phyloP scores from a whole-genome alignment of 1,284 basidiomycete genomes.

The Tilletia indica region DNA sequence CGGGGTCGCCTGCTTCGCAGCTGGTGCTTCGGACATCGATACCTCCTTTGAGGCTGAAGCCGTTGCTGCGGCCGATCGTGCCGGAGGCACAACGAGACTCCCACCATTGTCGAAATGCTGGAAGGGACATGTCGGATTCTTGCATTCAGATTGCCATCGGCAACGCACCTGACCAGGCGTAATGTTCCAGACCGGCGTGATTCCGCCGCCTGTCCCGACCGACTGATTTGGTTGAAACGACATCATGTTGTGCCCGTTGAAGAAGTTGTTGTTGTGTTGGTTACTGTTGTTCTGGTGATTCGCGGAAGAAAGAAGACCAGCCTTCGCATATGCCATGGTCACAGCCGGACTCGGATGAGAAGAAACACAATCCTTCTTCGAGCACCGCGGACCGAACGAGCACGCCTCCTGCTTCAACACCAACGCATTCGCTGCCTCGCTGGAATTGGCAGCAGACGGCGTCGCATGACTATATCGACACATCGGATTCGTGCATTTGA shows the following conservation, averaged over 20 bases:
- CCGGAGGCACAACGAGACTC: conserved; percentile 21
- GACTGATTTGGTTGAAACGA: neutral
- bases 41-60: neutral
- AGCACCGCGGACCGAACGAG: conserved; percentile 36
- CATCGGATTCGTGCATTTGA: conserved; percentile 49
- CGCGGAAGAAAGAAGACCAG: conserved; percentile 6
- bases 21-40: neutral
- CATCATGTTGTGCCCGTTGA: neutral
- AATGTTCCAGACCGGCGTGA: neutral
- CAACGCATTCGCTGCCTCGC: conserved; percentile 39
- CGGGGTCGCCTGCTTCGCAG: too few species aligned
- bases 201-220: neutral
- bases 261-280: neutral
- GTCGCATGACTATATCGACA: conserved; percentile 51
- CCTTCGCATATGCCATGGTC: conserved; percentile 25
- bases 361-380: conserved; percentile 43
- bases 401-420: conserved; percentile 47
- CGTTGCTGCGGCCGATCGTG: neutral
- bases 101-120: conserved; percentile 29
- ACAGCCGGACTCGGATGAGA: conserved; percentile 51
- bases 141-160: conserved; percentile 30
- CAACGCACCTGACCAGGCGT: conserved; percentile 20
- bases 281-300: neutral
- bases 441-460: conserved; percentile 37
- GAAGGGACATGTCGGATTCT: conserved; percentile 30